Conservation (phyloP, 257 asterid genomes). For the Primulina eburnea region DNA sequence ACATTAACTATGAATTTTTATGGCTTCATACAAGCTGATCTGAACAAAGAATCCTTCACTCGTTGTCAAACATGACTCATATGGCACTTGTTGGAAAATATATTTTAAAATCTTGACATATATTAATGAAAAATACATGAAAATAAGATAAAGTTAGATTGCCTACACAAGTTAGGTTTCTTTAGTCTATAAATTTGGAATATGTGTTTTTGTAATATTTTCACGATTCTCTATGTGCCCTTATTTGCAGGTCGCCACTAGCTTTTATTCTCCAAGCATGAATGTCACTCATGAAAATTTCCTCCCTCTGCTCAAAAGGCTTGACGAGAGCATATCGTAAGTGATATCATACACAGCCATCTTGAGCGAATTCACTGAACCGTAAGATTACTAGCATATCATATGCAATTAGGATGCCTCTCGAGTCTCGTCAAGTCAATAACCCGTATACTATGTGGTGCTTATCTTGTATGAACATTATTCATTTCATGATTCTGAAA, state of each 20-base stretch:
- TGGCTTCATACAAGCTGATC: background rate
- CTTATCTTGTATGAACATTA: slow-evolving; percentile 20
- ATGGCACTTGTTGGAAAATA: background rate
- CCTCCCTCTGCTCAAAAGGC: slow-evolving; percentile 89
- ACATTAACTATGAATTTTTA: background rate
- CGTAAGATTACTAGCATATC: slow-evolving; percentile 17
- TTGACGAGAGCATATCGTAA: slow-evolving; percentile 95
- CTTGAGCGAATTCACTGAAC: slow-evolving; percentile 18
- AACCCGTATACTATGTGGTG: background rate
- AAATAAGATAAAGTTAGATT: slow-evolving; percentile 3
- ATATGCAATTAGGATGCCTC: slow-evolving; percentile 14
- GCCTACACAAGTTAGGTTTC: slow-evolving; percentile 10
- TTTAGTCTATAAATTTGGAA: slow-evolving; percentile 4
- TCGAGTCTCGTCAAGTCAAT: slow-evolving; percentile 6
- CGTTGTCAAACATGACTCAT: no score
- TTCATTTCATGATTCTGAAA: slow-evolving; percentile 24
- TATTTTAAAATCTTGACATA: background rate
- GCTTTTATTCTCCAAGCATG: slow-evolving; percentile 91
- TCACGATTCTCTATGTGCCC: slow-evolving; percentile 31
- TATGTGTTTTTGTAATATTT: slow-evolving; percentile 7
- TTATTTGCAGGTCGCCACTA: slow-evolving; percentile 84
- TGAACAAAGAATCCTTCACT: background rate
- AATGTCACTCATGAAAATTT: slow-evolving; percentile 67
- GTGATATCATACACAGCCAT: slow-evolving; percentile 31
- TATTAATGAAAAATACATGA: background rate